phyloP scores from a whole-genome alignment of 2,329 filamentous ascomycete species.

The Colletotrichum sansevieriae region DNA sequence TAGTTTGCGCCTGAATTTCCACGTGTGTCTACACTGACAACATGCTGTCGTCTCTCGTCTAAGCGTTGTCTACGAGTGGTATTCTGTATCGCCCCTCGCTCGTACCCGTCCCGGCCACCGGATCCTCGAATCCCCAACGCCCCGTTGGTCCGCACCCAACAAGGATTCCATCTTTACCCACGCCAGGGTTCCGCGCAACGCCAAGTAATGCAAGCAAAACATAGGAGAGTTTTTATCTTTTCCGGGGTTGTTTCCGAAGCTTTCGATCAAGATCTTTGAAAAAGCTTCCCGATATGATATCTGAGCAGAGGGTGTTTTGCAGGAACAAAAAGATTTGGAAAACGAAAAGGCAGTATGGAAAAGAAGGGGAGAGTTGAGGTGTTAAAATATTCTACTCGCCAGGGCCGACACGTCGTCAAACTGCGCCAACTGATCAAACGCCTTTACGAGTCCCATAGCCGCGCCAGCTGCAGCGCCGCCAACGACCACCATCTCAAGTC shows the following conservation, averaged over 20 bases:
- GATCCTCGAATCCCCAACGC: conserved; percentile 14
- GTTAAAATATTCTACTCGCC: conserved; percentile 28
- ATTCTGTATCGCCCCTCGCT: not conserved
- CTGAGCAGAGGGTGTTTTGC: not conserved
- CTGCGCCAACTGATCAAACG: conserved; percentile 41
- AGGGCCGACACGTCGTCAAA: conserved; percentile 31
- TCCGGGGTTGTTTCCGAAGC: not conserved
- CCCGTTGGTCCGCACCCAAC: conserved; percentile 1
- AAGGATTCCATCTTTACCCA: not conserved
- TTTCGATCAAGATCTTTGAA: not conserved
- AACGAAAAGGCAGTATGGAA: not conserved
- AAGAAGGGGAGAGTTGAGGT: not conserved
- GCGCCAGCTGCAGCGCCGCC: conserved; percentile 53
- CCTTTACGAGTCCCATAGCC: conserved; percentile 54
- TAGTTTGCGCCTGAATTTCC: not conserved
- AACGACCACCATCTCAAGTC: conserved; percentile 57
- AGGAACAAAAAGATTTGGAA: not conserved
- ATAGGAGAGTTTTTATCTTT: conserved; percentile 10
- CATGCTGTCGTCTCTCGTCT: not conserved
- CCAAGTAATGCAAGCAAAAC: conserved; percentile 27
- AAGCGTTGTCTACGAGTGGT: conserved; percentile 6
- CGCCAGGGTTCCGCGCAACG: conserved; percentile 13
- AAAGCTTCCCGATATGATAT: not conserved
- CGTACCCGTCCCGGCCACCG: not conserved
- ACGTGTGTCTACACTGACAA: not conserved